Evolutionary conservation across 2,329 filamentous ascomycete species (phyloP).

Genomic region (Hymenoscyphus scutula): DNA sequence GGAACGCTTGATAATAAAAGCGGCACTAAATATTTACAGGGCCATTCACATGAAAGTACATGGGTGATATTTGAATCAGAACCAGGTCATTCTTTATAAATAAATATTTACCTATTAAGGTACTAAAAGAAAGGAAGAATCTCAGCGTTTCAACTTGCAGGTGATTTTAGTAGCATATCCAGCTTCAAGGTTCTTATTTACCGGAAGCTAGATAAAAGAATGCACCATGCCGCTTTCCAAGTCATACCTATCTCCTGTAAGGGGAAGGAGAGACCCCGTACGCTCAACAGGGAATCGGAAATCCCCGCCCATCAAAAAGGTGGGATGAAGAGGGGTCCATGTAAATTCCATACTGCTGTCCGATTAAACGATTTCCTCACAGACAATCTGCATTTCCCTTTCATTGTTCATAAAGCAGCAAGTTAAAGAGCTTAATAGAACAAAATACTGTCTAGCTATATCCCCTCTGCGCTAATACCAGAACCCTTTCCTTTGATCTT

Average conservation of each 20-base stretch:
- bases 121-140: no score
- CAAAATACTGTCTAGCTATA: neutral
- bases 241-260: neutral
- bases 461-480: neutral
- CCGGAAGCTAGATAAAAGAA: no score
- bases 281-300: neutral
- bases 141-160: no score
- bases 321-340: conserved; percentile 4
- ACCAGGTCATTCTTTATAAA: no score
- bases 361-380: neutral
- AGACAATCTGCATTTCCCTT: neutral
- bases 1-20: no score
- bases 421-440: neutral
- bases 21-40: no score
- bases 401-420: neutral
- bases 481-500: neutral
- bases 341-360: neutral
- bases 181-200: no score
- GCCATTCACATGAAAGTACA: no score
- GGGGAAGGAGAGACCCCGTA: neutral
- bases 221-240: neutral
- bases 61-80: no score
- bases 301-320: neutral
- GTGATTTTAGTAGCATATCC: no score
- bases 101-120: no score